Evolutionary conservation across 2,329 filamentous ascomycete species (phyloP), one percentile per base, ranked within the genome.

Genomic region (Penicillium frequentans): DNA sequence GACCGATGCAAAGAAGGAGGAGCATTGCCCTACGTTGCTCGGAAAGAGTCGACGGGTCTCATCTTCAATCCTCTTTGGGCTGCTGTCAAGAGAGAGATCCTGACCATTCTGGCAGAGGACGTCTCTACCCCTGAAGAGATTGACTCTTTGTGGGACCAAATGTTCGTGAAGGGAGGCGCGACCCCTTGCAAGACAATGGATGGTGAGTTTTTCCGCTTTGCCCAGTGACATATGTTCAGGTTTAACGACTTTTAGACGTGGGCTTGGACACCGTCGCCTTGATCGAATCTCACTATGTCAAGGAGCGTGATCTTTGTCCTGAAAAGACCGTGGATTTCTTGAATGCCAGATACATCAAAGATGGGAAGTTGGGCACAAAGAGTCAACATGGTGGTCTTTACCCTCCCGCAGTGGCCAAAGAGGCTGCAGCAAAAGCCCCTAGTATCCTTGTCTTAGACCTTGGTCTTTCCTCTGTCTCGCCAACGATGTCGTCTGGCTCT

Each of bases 31-130:
- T 72, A 76, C 11, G 68, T 71, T 5, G 80, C 79, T 1, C 66
- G 72, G 11, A 76, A 73, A 39, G 79, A 84, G 55, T 82, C 80
- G 0, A 82, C 81, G 0, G 69, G 82, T 4, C 80, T 84, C 65
- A 77, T 85, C 35, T 81, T 83, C 64, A 84, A 84, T 52, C 77
- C 82, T 1, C 66, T 84, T 0, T 85, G 82, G 82, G 82, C 82
- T 0, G 81, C 82, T 0, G 73, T 85, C 45, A 84, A 84, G 68
- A 73, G 82, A 3, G 82, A 85, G 60, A 73, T 73, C 1, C 57
- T 84, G 23, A 73, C 66, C 1, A 80, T 84, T 19, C 63, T 84
- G 3, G 71, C 76, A 0, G 81, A 85, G 50, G 81, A 75, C 0
- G 80, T 84, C 1, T 75, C 75, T 3, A 73, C 70, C 0, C 77